Evolutionary conservation across 805 yeast genomes (phyloP).

Genomic region (Candida nemodendra): DNA sequence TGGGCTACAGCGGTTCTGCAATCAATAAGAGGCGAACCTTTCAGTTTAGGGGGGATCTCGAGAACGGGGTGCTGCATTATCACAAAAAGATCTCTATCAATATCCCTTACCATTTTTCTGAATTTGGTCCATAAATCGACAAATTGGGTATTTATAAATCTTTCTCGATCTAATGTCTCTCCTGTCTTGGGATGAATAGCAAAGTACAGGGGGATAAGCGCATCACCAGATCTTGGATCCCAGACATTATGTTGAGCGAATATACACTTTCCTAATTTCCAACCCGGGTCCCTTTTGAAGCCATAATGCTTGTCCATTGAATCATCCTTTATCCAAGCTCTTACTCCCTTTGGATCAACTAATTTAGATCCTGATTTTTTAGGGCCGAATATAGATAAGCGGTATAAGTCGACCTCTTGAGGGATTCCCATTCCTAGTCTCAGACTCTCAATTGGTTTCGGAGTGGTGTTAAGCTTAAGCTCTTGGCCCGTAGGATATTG

Average conservation of each 20-base stretch:
- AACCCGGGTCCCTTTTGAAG: slow-evolving; percentile 59
- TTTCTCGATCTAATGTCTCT: slow-evolving; percentile 43
- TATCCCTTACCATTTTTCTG: slow-evolving; percentile 46
- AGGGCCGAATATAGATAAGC: slow-evolving; percentile 76
- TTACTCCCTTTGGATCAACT: slow-evolving; percentile 65
- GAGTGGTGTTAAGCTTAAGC: slow-evolving; percentile 75
- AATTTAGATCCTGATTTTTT: slow-evolving; percentile 52
- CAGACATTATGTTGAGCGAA: slow-evolving; percentile 83
- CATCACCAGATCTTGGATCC: slow-evolving; percentile 43
- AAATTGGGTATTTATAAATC: slow-evolving; percentile 64
- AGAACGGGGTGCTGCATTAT: slow-evolving; percentile 82
- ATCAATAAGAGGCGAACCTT: slow-evolving; percentile 54
- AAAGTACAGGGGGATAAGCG: slow-evolving; percentile 55
- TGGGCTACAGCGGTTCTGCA: slow-evolving; percentile 71
- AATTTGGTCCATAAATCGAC: slow-evolving; percentile 57
- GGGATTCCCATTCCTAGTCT: slow-evolving; percentile 76
- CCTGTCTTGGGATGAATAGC: slow-evolving; percentile 37
- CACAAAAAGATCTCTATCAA: slow-evolving; percentile 48
- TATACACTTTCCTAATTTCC: slow-evolving; percentile 76
- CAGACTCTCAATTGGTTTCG: slow-evolving; percentile 75
- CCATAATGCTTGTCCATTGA: slow-evolving; percentile 65
- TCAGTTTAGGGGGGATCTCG: slow-evolving; percentile 68
- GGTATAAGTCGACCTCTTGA: slow-evolving; percentile 65
- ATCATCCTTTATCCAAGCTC: slow-evolving; percentile 64
- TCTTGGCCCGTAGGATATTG: slow-evolving; percentile 59